Conservation (phyloP, 2,329 filamentous ascomycete species). For the Didymella lethalis region DNA sequence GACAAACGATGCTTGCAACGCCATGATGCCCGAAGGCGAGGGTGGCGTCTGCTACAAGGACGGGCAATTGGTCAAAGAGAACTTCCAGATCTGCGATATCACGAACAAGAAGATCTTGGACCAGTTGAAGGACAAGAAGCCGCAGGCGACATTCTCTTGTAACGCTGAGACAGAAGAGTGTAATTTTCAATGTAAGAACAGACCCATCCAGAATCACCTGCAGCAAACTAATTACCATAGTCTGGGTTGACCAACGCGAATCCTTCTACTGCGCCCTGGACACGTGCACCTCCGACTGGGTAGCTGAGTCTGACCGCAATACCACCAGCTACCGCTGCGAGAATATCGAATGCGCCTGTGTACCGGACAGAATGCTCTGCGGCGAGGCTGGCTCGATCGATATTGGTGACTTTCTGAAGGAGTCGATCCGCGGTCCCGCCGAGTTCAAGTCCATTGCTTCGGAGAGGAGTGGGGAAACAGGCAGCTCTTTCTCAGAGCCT, state of each 20-base stretch:
- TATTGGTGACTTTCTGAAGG: slow-evolving; percentile 83
- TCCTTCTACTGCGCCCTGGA: slow-evolving; percentile 95
- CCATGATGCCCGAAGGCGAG: slow-evolving; percentile 81
- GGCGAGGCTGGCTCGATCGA: slow-evolving; percentile 91
- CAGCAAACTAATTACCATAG: slow-evolving; percentile 56
- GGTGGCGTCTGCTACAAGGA: slow-evolving; percentile 92
- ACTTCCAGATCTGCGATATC: slow-evolving; percentile 97
- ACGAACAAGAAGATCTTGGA: slow-evolving; percentile 94
- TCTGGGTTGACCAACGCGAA: slow-evolving; percentile 93
- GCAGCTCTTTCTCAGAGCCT: slow-evolving; percentile 88
- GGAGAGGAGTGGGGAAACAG: slow-evolving; percentile 66
- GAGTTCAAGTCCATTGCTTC: slow-evolving; percentile 75
- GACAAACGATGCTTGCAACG: slow-evolving; percentile 81
- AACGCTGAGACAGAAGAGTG: slow-evolving; percentile 77
- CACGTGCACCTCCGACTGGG: slow-evolving; percentile 76
- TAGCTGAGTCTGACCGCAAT: slow-evolving; percentile 75
- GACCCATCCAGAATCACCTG: neutral
- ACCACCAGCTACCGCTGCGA: slow-evolving; percentile 85
- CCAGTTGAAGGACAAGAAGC: slow-evolving; percentile 81
- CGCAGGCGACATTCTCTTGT: slow-evolving; percentile 95
- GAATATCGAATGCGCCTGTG: slow-evolving; percentile 84
- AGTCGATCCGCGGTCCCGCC: slow-evolving; percentile 86
- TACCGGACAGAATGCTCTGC: slow-evolving; percentile 91
- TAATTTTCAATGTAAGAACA: slow-evolving; percentile 86
- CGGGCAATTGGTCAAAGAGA: slow-evolving; percentile 88